Evolutionary conservation across 2,329 filamentous ascomycete genomes (phyloP).

Genomic region (Apiospora arundinis): DNA sequence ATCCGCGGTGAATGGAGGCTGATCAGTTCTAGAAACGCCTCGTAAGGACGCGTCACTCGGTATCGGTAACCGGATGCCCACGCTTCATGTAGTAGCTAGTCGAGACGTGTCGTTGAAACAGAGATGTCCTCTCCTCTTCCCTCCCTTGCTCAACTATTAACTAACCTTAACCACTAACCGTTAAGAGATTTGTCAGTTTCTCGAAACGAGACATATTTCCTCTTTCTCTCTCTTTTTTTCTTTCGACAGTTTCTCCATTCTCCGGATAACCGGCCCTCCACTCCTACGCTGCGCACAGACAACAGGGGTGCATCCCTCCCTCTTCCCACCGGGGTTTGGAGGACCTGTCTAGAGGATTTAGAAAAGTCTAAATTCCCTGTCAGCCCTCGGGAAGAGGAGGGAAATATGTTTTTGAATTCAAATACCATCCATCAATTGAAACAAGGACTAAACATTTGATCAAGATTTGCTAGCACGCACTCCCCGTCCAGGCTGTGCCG

Average conservation of each 20-base stretch:
- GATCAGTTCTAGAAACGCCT: no score
- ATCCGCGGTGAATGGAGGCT: no score
- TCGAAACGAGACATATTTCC: background rate
- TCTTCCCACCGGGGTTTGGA: background rate
- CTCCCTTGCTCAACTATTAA: no score
- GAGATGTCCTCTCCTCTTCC: no score
- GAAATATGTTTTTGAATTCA: background rate
- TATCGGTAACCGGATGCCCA: no score
- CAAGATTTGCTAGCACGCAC: background rate
- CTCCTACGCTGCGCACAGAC: background rate
- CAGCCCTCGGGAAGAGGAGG: background rate
- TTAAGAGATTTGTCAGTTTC: no score
- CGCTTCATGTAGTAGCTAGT: no score
- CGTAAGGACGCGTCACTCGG: background rate
- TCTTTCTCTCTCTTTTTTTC: background rate
- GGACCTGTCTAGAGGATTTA: background rate
- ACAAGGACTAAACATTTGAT: background rate
- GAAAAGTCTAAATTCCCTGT: background rate
- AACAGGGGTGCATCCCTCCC: background rate
- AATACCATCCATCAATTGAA: background rate
- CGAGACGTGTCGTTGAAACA: no score
- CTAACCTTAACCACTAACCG: no score
- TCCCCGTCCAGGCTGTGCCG: background rate
- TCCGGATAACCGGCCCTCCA: background rate
- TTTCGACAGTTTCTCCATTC: background rate